Conservation (phyloP, 176 grass and related monocot genomes). For the Carex scoparia region DNA sequence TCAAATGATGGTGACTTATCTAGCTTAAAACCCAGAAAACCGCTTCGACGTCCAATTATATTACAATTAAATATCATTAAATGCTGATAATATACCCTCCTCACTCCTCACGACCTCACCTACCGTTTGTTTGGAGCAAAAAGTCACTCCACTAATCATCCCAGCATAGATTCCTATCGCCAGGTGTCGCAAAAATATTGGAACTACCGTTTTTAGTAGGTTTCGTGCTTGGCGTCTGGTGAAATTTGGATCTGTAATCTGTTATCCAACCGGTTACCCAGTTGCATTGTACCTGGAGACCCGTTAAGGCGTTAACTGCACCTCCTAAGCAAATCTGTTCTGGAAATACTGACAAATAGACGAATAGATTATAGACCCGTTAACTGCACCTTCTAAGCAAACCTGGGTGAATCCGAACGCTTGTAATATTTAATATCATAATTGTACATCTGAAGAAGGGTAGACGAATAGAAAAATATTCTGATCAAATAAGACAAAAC, state of each 20-base stretch:
- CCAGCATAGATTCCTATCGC: conserved; percentile 6
- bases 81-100: not conserved
- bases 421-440: too few relatives aligned
- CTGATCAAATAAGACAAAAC: not conserved
- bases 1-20: not conserved
- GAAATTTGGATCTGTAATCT: not conserved
- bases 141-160: not conserved
- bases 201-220: not conserved
- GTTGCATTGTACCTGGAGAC: not conserved
- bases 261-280: not conserved
- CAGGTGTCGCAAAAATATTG: not conserved
- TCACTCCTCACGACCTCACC: not conserved
- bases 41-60: not conserved
- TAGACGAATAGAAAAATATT: not conserved
- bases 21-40: not conserved
- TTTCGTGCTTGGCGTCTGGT: not conserved
- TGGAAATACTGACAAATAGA: not conserved
- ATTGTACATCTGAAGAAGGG: not conserved
- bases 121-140: not conserved
- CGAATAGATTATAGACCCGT: too few relatives aligned
- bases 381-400: too few relatives aligned
- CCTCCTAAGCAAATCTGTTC: not conserved
- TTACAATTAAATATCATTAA: not conserved
- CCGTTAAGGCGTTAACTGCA: not conserved
- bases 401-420: too few relatives aligned